Base-by-base conservation (phyloP, 352 stramenopile genomes). In the Globisporangium rhizosaccharum region DNA sequence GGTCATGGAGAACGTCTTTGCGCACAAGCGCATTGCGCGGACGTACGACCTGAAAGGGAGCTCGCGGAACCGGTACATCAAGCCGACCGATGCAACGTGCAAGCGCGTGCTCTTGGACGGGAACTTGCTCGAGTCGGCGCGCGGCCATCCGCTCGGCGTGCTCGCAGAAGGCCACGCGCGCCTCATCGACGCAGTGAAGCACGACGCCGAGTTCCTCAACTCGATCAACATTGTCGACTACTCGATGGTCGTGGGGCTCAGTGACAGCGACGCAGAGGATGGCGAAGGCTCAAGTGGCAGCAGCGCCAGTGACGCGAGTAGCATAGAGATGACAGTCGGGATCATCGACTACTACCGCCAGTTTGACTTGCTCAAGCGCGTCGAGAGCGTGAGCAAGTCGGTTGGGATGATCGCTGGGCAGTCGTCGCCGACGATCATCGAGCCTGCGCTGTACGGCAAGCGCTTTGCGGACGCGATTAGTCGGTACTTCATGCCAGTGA, bases 191-290 rank as follows among this genome's bases (percentile, higher is more conserved):
- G 96, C 94, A 23, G 97, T 99, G 66, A 72, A 97, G 54, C 98
- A 99, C 77, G 94, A 99, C 72, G 97, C 95, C 15, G 65, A 87
- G 25, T 99, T 99, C 66, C 83, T 99, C 45, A 96, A 87, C 47
- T 98, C 97, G 37, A 98, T 98, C 57, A 99, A 99, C 72, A 97
- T 99, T 44, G 85, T 99, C 51, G 97, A 99, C 73, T 99, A 99
- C 61, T 99, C 95, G 17, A 98, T 99, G 76, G 77, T 99, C n/a
- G 88, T 99, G 11, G 72, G 97, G 57, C 54, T 97, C 83, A 45
- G 62, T 12, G 59, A 88, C 67, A 59, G 70, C 1, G 64, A 59
- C 23, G 33, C 33, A 12, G 33, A 10, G 6, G 10, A 10, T 39
- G 33, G 33, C 33, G 33, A 39, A 10, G 10, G 33, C 10, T 12